Conservation (phyloP, 192 early-diverging fungal genomes). For the Entomortierella chlamydospora region DNA sequence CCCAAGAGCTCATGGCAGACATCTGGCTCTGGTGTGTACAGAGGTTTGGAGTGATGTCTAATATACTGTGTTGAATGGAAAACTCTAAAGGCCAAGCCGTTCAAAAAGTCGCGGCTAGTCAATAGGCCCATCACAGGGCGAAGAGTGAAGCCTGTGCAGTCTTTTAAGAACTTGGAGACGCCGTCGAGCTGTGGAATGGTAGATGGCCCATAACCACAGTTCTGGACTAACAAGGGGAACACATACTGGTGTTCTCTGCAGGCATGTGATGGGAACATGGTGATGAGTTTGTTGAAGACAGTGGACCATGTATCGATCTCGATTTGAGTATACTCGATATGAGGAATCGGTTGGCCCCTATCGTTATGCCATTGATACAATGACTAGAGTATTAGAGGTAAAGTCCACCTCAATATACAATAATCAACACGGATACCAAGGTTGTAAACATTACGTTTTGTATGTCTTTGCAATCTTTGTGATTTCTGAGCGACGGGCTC, state of each 20-base stretch:
- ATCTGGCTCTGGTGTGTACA: constrained; percentile 95
- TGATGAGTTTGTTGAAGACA: constrained; percentile 79
- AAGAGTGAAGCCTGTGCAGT: constrained; percentile 94
- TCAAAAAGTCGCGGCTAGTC: constrained; percentile 93
- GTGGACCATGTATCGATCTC: constrained; percentile 89
- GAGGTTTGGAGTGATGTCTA: constrained; percentile 89
- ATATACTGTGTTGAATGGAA: constrained; percentile 98
- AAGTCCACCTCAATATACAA: no score
- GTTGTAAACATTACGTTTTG: constrained; percentile 30
- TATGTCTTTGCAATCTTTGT: constrained; percentile 84
- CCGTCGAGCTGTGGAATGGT: constrained; percentile 91
- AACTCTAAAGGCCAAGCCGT: constrained; percentile 94
- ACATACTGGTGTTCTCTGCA: constrained; percentile 93
- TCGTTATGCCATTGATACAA: no score
- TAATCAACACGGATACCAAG: not conserved
- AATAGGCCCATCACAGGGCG: constrained; percentile 95
- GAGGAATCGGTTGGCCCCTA: constrained; percentile 82
- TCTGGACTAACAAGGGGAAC: constrained; percentile 88
- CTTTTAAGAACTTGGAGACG: constrained; percentile 91
- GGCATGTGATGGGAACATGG: constrained; percentile 85
- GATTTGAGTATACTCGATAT: constrained; percentile 80
- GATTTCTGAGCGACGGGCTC: constrained; percentile 85
- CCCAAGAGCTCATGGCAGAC: constrained; percentile 96
- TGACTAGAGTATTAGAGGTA: no score
- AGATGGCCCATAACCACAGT: constrained; percentile 87